Base-by-base conservation (phyloP, 2,329 filamentous ascomycete species). In the Cercospora sp. region DNA sequence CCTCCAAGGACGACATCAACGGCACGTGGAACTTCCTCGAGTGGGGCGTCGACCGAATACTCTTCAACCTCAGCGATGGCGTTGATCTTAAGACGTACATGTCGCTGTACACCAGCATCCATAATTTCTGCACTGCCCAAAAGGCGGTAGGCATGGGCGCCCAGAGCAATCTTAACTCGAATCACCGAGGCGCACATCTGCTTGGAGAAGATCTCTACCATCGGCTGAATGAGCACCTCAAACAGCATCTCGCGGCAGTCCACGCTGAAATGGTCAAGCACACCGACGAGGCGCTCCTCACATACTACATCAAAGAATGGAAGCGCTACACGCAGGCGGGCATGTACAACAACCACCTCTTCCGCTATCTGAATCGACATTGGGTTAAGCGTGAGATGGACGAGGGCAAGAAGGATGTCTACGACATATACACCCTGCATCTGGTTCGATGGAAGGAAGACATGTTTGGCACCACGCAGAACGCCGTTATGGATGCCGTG, bases 381-480 rank as follows among this genome's bases (percentile, higher is more conserved):
- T 99, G 96, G 95, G 95, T 99, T 1, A 99, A 97, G 85, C 87
- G 95, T 32, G 95, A 99, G 82, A 97, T 99, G 82, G 95, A 99
- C 71, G 95, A 99, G 80, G 95, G 95, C 37, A 98, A 99, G 83
- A 97, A 98, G 84, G 92, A 94, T 76, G 92, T 98, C 7, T 98
- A 96, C 80, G 95, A 99, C 79, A 95, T 99, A 59, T 99, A 99
- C 81, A 99, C 95, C 0, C 83, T 99, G 40, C 95, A 99, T 76
- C 84, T 99, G 49, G 95, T 98, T 21, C 92, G 94, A 77, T 99
- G 95, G 95, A 93, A 94, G 73, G 88, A 91, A 73, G 92, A 97
- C 68, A 89, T 99, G 76, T 99, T 99, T 80, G 86, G 88, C 68
- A 87, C 89, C 67, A 92, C 97, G 2, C 90, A 94, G 65, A 85